phyloP scores from a whole-genome alignment of 495 filamentous ascomycete species.

The Aspergillus panamensis region DNA sequence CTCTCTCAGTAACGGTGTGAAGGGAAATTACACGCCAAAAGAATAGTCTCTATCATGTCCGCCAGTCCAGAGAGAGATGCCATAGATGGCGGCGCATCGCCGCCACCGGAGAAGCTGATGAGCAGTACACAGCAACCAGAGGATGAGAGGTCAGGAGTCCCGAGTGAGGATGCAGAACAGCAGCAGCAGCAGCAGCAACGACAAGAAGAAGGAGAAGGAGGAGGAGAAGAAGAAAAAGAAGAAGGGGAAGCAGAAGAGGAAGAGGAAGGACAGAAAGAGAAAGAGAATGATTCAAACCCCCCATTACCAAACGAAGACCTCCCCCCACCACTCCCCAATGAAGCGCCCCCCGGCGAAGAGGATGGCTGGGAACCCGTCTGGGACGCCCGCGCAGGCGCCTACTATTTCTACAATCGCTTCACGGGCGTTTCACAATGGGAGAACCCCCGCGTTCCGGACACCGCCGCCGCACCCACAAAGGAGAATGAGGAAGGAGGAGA shows the following conservation, averaged over 20 bases:
- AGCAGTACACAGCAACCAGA: neutral
- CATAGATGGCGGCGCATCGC: neutral
- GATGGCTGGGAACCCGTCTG: slow-evolving; percentile 90
- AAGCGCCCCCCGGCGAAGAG: slow-evolving; percentile 57
- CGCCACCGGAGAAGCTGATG: neutral
- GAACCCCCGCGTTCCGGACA: slow-evolving; percentile 72
- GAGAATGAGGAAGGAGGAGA: slow-evolving; percentile 14
- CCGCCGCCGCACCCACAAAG: slow-evolving; percentile 6
- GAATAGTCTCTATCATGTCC: slow-evolving; percentile 5
- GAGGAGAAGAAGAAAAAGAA: slow-evolving; percentile 16
- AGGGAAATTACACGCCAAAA: no score
- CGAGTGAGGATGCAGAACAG: neutral
- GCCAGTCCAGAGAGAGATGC: neutral
- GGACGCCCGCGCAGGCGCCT: slow-evolving; percentile 66
- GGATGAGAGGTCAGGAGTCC: neutral
- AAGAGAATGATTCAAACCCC: slow-evolving; percentile 20
- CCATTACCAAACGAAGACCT: slow-evolving; percentile 49
- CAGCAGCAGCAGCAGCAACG: neutral
- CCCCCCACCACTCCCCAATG: slow-evolving; percentile 49
- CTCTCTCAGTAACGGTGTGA: no score
- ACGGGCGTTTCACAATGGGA: slow-evolving; percentile 78
- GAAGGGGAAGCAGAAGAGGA: slow-evolving; percentile 16
- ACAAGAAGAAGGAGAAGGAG: neutral
- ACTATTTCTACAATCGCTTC: slow-evolving; percentile 88
- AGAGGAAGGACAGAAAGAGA: slow-evolving; percentile 22